Evolutionary conservation across 805 yeast genomes (phyloP).

Genomic region (Cyberlindnera misumaiensis): DNA sequence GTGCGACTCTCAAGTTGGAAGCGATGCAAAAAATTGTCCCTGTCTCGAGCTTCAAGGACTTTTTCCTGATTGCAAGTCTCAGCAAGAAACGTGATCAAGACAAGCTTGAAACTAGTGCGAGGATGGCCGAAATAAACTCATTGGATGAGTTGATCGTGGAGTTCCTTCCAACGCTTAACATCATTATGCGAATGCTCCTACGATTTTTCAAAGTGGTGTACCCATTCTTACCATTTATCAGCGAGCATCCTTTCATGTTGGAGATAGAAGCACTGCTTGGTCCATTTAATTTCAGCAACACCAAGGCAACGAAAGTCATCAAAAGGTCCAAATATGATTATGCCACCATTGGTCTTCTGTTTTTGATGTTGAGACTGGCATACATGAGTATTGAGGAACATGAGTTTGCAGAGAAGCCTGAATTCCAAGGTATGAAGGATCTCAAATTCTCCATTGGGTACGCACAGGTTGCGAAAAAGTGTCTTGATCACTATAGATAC

Average conservation of each 20-base stretch:
- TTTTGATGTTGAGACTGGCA: conserved; percentile 19
- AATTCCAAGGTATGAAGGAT: conserved; percentile 5
- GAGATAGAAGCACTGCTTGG: conserved; percentile 15
- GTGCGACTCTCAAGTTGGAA: not conserved
- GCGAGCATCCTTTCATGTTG: conserved; percentile 16
- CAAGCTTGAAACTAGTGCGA: conserved; percentile 3
- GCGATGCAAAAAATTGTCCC: not conserved
- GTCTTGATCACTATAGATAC: conserved; percentile 46
- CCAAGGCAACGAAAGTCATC: conserved; percentile 3
- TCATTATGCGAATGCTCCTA: conserved; percentile 11
- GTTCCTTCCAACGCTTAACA: conserved; percentile 13
- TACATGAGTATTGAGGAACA: conserved; percentile 12
- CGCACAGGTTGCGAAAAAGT: conserved; percentile 20
- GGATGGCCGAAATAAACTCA: not conserved
- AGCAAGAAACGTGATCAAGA: conserved; percentile 10
- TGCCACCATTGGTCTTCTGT: conserved; percentile 17
- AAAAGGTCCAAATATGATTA: conserved; percentile 16
- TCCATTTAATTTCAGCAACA: conserved; percentile 2
- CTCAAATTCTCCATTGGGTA: conserved; percentile 8
- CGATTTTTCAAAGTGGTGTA: conserved; percentile 21
- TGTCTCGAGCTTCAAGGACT: not conserved
- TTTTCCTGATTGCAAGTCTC: conserved; percentile 7
- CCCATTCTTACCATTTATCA: conserved; percentile 21
- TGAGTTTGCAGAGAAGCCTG: conserved; percentile 12
- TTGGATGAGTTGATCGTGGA: conserved; percentile 11